phyloP scores from a whole-genome alignment of 1,284 basidiomycete genomes.

The Leccinum ponderosum region DNA sequence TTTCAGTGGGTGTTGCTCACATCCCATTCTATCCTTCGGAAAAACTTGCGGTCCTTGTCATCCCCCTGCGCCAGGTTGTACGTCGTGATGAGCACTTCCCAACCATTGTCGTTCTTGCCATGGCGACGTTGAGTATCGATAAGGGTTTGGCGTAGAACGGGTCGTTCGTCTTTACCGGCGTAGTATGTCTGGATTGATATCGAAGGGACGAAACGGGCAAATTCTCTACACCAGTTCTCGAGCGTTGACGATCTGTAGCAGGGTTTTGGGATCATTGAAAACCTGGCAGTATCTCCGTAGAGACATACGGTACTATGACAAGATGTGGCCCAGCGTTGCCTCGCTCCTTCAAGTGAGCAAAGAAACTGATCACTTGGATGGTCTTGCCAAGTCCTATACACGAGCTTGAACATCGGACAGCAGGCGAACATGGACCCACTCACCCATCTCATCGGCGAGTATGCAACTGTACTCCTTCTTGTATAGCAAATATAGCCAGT shows the following conservation, averaged over 20 bases:
- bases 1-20: slow-evolving; percentile 45
- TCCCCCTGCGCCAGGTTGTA: slow-evolving; percentile 94
- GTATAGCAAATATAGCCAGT: slow-evolving; percentile 94
- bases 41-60: slow-evolving; percentile 88
- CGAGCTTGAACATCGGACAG: neutral
- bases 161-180: slow-evolving; percentile 89
- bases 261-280: slow-evolving; percentile 15
- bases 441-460: slow-evolving; percentile 97
- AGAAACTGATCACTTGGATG: slow-evolving; percentile 96
- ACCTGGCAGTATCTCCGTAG: slow-evolving; percentile 40
- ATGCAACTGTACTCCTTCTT: slow-evolving; percentile 87
- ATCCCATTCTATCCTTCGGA: slow-evolving; percentile 91
- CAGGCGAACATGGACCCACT: slow-evolving; percentile 5
- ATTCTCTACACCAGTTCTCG: slow-evolving; percentile 99
- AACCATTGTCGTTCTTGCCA: slow-evolving; percentile 54
- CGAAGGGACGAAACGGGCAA: slow-evolving; percentile 85
- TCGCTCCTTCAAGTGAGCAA: slow-evolving; percentile 84
- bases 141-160: slow-evolving; percentile 70
- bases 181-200: slow-evolving; percentile 94
- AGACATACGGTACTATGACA: slow-evolving; percentile 88
- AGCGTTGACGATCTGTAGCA: slow-evolving; percentile 83
- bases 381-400: slow-evolving; percentile 91
- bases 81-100: slow-evolving; percentile 95
- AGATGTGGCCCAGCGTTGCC: slow-evolving; percentile 86
- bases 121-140: slow-evolving; percentile 52